Base-by-base conservation (phyloP, 306 rosid genomes). In the Sechiopsis laciniata region DNA sequence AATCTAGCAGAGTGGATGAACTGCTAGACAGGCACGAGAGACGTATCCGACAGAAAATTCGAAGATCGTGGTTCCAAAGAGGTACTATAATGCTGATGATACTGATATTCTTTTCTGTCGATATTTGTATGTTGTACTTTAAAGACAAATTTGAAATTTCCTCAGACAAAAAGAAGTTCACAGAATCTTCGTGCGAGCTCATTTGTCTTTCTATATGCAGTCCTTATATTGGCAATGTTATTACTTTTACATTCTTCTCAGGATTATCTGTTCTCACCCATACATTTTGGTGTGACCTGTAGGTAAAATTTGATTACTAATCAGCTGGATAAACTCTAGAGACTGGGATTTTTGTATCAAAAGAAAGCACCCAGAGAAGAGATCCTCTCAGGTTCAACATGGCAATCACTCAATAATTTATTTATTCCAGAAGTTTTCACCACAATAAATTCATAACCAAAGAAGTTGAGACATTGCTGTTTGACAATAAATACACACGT, bases 1-100 rank as follows among this genome's bases (percentile, higher is more conserved):
- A 91, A 83, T 83, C 93, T 76, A 85, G 88, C 77, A 82, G 87
- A 71, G 91, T 95, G 40, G 99, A 95, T 26, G 99, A 95, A 84
- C 90, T 95, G 35, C 86, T 95, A 75, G 96, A 89, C 71, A 84
- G 95, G 77, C 96, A 91, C 0, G 99, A 95, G 79, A 94, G 92
- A 21, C 99, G 89, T 53, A 91, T 95, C 29, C 88, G 97, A 67
- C 85, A 75, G 45, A 87, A 85, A 1, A 86, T 85, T 21, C 80
- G 92, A 72, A 89, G 85, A 83, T 84, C 99, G 62, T 95, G 99
- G 99, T 91, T 95, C 73, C 89, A 95, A 76, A 89, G 74, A 91
- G 99, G 99, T 91, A 83, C 64, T 32, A 8, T 20, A 62, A 16
- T 60, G 17, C 32, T 45, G 55, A 17, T 46, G 48, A 14, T 22